These are phyloP conservation scores for Psilocybe azurescens DNA, from an alignment of 768 basidiomycete genomes.

Conservation along the genomic window DNA sequence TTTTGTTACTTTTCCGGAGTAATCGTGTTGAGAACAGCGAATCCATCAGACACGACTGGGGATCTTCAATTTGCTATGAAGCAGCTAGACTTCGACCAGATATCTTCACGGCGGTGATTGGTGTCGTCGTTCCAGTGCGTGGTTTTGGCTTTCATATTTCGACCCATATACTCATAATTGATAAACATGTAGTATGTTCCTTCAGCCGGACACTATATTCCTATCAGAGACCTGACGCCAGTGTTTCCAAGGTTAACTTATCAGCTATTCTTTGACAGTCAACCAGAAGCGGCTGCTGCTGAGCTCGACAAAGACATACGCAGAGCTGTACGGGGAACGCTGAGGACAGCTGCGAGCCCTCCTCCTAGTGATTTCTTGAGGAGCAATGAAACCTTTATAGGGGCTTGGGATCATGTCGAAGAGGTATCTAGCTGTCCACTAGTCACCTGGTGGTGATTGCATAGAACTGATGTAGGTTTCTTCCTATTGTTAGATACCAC, in stretches of 20 bases:
- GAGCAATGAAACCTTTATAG: slow-evolving; percentile 53
- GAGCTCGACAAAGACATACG: slow-evolving; percentile 64
- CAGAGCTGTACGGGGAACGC: slow-evolving; percentile 60
- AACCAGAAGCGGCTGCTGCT: slow-evolving; percentile 48
- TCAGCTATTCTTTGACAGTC: slow-evolving; percentile 63
- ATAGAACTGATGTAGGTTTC: background rate
- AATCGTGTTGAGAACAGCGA: background rate
- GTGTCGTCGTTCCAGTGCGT: slow-evolving; percentile 63
- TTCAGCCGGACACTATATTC: slow-evolving; percentile 48
- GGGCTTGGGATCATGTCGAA: slow-evolving; percentile 51
- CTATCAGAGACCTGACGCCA: slow-evolving; percentile 44
- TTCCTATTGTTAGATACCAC: slow-evolving; percentile 49
- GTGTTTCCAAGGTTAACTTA: slow-evolving; percentile 62
- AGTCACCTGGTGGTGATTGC: background rate
- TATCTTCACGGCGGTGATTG: slow-evolving; percentile 61
- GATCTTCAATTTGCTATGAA: slow-evolving; percentile 69
- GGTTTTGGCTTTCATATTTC: background rate
- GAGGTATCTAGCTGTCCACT: slow-evolving; percentile 37
- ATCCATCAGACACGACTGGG: slow-evolving; percentile 73
- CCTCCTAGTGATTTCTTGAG: slow-evolving; percentile 62
- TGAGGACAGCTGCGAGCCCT: slow-evolving; percentile 57
- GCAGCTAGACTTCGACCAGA: slow-evolving; percentile 73
- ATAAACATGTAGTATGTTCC: slow-evolving; percentile 59
- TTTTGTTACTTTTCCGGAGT: background rate
- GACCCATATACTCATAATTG: background rate